Conservation (phyloP, 768 basidiomycete genomes). For the Agrocybe chaxingu region DNA sequence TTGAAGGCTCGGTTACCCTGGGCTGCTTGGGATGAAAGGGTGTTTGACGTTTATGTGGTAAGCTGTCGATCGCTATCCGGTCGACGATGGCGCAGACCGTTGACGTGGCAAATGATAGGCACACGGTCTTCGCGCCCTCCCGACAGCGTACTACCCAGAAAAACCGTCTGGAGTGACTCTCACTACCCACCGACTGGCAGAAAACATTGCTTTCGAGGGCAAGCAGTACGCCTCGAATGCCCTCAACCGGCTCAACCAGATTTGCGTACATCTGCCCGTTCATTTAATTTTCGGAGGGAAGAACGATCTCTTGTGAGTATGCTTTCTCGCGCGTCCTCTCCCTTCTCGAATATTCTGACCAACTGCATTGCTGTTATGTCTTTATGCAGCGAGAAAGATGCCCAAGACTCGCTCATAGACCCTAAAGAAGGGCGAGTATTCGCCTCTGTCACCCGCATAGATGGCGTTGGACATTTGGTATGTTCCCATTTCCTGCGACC, state of each 20-base stretch:
- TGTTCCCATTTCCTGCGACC: neutral
- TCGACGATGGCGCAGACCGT: too few relatives aligned
- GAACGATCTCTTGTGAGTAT: slow-evolving; percentile 27
- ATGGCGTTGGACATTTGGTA: slow-evolving; percentile 30
- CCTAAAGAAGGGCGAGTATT: slow-evolving; percentile 22
- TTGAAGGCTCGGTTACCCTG: slow-evolving; percentile 21
- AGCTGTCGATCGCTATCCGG: neutral
- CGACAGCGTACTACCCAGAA: slow-evolving; percentile 26
- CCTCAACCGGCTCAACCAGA: slow-evolving; percentile 24
- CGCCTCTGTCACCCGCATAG: slow-evolving; percentile 23
- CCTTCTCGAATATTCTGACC: neutral
- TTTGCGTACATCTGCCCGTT: slow-evolving; percentile 22
- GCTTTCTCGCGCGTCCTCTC: neutral
- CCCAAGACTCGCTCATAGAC: slow-evolving; percentile 23
- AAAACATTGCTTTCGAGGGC: slow-evolving; percentile 25
- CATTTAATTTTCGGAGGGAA: slow-evolving; percentile 27
- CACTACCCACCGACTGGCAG: slow-evolving; percentile 22
- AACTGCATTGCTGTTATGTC: neutral
- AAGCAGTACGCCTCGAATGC: slow-evolving; percentile 18
- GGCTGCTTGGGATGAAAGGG: slow-evolving; percentile 22
- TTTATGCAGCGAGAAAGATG: slow-evolving; percentile 18
- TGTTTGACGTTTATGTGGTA: slow-evolving; percentile 23
- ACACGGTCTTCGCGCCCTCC: slow-evolving; percentile 24
- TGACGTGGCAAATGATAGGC: slow-evolving; percentile 9
- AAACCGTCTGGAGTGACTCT: slow-evolving; percentile 21